These are phyloP conservation scores for Ensete ventricosum DNA, from an alignment of 176 grass and related monocot genomes.

Conservation along the genomic window DNA sequence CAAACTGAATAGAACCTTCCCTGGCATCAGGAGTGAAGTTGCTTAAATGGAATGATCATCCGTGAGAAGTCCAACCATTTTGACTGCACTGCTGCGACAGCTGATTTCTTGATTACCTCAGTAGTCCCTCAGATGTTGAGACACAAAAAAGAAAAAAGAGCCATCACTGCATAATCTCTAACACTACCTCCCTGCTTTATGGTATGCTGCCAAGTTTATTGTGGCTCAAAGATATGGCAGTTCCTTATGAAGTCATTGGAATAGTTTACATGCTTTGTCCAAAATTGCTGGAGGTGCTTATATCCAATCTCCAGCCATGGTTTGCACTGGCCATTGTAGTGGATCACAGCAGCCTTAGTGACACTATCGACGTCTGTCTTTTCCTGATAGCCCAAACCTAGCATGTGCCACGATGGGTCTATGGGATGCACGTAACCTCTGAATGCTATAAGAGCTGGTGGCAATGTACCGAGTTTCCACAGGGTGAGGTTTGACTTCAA, in stretches of 20 bases:
- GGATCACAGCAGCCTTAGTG: slow-evolving; percentile 18
- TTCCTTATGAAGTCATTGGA: slow-evolving; percentile 21
- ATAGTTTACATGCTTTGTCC: slow-evolving; percentile 21
- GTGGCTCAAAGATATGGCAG: slow-evolving; percentile 18
- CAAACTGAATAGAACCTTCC: neutral
- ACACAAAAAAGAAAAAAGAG: neutral
- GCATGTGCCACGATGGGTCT: slow-evolving; percentile 13
- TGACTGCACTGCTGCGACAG: neutral
- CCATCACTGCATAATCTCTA: neutral
- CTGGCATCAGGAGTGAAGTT: too few relatives aligned
- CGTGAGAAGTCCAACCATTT: neutral
- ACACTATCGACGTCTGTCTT: slow-evolving; percentile 11
- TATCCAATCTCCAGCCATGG: slow-evolving; percentile 22
- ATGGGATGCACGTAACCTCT: slow-evolving; percentile 14
- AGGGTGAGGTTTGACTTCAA: slow-evolving; percentile 18
- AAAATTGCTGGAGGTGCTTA: slow-evolving; percentile 17
- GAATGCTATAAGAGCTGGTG: slow-evolving; percentile 16
- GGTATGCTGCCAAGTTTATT: neutral
- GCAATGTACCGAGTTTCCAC: slow-evolving; percentile 16
- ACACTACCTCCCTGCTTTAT: neutral
- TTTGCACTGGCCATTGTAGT: slow-evolving; percentile 18
- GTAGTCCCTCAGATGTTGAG: neutral
- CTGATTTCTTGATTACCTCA: neutral
- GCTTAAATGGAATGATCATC: neutral
- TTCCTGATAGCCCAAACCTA: slow-evolving; percentile 20